Conservation (phyloP, 2,329 filamentous ascomycete species). For the Cercospora janseana region DNA sequence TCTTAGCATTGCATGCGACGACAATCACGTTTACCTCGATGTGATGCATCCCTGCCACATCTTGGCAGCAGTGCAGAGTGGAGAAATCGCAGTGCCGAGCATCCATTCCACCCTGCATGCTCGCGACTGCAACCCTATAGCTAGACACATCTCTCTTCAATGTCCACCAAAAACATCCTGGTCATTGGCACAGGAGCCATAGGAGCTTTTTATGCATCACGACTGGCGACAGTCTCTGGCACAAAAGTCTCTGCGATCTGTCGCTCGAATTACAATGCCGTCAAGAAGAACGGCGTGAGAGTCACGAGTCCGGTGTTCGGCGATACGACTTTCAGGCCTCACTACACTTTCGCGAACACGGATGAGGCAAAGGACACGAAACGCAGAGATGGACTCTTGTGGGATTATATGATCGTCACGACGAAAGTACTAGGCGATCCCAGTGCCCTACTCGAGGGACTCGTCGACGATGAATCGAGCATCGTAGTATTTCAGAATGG, state of each 20-base stretch:
- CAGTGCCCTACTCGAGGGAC: constrained; percentile 58
- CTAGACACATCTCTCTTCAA: background rate
- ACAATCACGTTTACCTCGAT: too few relatives aligned
- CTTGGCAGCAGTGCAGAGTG: constrained; percentile 1
- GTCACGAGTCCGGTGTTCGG: constrained; percentile 66
- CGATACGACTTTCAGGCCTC: constrained; percentile 61
- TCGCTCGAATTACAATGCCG: constrained; percentile 67
- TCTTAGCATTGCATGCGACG: too few relatives aligned
- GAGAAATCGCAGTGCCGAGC: constrained; percentile 1
- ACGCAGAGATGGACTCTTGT: constrained; percentile 36
- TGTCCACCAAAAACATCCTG: constrained; percentile 53
- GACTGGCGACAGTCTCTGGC: constrained; percentile 54
- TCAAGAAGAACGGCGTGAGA: constrained; percentile 60
- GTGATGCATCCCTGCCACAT: background rate
- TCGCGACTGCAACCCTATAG: background rate
- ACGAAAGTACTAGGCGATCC: constrained; percentile 67
- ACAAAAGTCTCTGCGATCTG: constrained; percentile 67
- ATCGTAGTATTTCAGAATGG: constrained; percentile 70
- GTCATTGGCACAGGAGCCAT: constrained; percentile 70
- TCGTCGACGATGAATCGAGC: constrained; percentile 55
- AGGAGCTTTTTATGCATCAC: constrained; percentile 68
- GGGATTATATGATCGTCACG: constrained; percentile 67
- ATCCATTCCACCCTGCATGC: background rate
- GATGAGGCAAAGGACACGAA: constrained; percentile 51
- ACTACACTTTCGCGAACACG: constrained; percentile 60